Evolutionary conservation across 169 alveolate species (phyloP), one percentile per base, ranked within the genome.

Genomic region (Cryptosporidium parvum): DNA sequence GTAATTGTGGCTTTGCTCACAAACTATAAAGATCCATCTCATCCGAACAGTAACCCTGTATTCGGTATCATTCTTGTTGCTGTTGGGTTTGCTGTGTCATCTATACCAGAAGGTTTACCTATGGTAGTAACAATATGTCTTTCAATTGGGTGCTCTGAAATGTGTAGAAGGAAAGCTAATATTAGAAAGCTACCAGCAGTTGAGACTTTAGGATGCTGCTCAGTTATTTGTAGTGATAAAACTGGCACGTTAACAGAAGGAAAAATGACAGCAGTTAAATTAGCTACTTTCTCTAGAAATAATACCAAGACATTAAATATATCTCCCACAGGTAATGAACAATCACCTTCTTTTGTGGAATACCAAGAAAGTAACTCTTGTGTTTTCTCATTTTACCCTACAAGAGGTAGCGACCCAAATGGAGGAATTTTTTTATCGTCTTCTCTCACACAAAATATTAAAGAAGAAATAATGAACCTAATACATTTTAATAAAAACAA

Each of bases 91-190:
- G 98, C 98, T 5, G 98, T 95, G 31, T 94, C 98, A 18, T 94
- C 98, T 33, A 95, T 96, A 59, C 99, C 99, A n/a, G 99, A 98
- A 92, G 99, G 99, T n/a, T 94, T 98, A 42, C 99, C 99, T 67
- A 95, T 97, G 93, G 99, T 98, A 59, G 99, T 98, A 61, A 98
- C 99, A 44, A 96, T 97, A 61, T 97, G 99, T 52, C 93, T 98
- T 44, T 97, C 99, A 23, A 92, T 94, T 85, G 98, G 99, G 8
- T 98, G 97, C 33, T 93, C 95, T 75, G 97, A 95, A 91, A 97
- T 98, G 99, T 98, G 97, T 73, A 91, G 93, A 85, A 95, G 97
- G 86, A 95, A 96, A 86, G 98, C 97, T 85, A 95, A 96, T 92
- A 97, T 97, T 69, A 93, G 97, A 84, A 96, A 95, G 92, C 95